These are phyloP conservation scores for Epicoccum nigrum DNA, from an alignment of 2,329 filamentous ascomycete species.

Conservation along the genomic window DNA sequence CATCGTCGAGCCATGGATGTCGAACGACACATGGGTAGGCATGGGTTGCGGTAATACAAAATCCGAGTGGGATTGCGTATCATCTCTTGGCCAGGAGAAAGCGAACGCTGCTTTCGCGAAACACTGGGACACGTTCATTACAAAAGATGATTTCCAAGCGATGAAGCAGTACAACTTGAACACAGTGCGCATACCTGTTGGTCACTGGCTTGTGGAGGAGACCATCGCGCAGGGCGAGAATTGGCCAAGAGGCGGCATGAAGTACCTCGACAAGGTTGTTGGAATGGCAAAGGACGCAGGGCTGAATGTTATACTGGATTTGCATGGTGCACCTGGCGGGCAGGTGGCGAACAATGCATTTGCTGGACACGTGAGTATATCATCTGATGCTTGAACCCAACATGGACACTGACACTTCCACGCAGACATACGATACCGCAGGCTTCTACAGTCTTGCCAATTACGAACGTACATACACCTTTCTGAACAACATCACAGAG, in stretches of 20 bases:
- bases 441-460: constrained; percentile 62
- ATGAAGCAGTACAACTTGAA: constrained; percentile 60
- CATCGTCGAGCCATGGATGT: constrained; percentile 63
- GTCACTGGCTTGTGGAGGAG: constrained; percentile 62
- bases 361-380: constrained; percentile 51
- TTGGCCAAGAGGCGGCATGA: constrained; percentile 57
- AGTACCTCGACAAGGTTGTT: constrained; percentile 56
- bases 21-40: constrained; percentile 52
- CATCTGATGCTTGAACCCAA: no score
- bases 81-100: constrained; percentile 53
- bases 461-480: constrained; percentile 61
- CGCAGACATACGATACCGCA: constrained; percentile 37
- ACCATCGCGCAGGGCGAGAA: constrained; percentile 58
- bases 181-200: constrained; percentile 61
- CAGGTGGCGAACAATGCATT: constrained; percentile 56
- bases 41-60: constrained; percentile 55
- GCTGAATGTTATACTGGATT: constrained; percentile 61
- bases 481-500: constrained; percentile 62
- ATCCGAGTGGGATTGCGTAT: constrained; percentile 63
- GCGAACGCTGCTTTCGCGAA: constrained; percentile 56
- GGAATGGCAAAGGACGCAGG: constrained; percentile 57
- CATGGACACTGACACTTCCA: background rate
- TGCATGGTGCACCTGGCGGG: constrained; percentile 60
- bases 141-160: constrained; percentile 54
- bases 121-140: constrained; percentile 61